Evolutionary conservation across 2,329 filamentous ascomycete genomes (phyloP).

Genomic region (Diplodia scrobiculata): DNA sequence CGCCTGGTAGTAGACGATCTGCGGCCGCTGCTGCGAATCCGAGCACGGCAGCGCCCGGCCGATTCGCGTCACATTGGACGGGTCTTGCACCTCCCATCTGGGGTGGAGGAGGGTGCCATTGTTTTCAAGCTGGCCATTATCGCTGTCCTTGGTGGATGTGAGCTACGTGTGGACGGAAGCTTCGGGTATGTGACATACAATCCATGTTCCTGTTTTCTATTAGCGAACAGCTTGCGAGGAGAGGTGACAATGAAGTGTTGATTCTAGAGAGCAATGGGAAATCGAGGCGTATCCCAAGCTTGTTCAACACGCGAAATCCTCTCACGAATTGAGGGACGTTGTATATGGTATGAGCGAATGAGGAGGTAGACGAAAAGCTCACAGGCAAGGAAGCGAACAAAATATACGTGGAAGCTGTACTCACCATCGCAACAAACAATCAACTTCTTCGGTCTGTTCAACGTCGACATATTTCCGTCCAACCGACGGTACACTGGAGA

Average conservation of each 20-base stretch:
- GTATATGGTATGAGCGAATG: not conserved
- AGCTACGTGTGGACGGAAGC: not conserved
- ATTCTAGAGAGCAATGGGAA: not conserved
- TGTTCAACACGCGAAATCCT: not conserved
- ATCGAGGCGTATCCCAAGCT: not conserved
- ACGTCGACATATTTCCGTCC: not conserved
- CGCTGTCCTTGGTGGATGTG: conserved; percentile 16
- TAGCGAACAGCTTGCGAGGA: not conserved
- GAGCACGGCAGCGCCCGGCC: conserved; percentile 42
- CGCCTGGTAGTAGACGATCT: conserved; percentile 49
- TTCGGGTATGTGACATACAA: not conserved
- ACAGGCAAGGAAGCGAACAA: not conserved
- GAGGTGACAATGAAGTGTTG: not conserved
- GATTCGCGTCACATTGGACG: conserved; percentile 48
- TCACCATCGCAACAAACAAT: conserved; percentile 28
- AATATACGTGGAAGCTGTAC: not conserved
- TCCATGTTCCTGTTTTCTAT: conserved; percentile 13
- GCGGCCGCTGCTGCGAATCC: conserved; percentile 38
- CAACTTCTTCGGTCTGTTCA: conserved; percentile 27
- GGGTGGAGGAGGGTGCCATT: conserved; percentile 4
- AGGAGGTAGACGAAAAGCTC: not conserved
- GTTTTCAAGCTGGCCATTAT: conserved; percentile 29
- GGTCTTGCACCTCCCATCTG: conserved; percentile 31
- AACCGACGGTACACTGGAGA: not conserved
- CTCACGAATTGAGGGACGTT: not conserved